phyloP scores from a whole-genome alignment of 306 rosid genomes.

The Sicyos baderoa region DNA sequence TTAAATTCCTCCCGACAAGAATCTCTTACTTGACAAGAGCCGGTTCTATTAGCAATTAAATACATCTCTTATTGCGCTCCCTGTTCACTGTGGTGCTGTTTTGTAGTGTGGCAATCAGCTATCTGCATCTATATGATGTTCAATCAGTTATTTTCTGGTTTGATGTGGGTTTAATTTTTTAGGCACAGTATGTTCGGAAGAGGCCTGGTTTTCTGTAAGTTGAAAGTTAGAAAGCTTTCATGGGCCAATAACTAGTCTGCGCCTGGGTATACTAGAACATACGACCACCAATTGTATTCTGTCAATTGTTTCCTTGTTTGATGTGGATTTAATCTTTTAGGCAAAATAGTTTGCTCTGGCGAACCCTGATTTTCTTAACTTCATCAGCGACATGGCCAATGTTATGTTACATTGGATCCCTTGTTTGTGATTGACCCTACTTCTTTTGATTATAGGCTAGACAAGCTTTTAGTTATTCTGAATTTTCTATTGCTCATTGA shows the following conservation, averaged over 20 bases:
- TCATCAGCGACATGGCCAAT: neutral
- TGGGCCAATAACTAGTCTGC: neutral
- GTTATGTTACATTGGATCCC: constrained; percentile 8
- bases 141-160: neutral
- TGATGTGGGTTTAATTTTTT: neutral
- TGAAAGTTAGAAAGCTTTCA: neutral
- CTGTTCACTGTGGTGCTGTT: neutral
- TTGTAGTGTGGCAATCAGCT: constrained; percentile 7
- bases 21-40: neutral
- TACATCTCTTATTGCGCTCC: neutral
- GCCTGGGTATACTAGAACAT: neutral
- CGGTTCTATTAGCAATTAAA: neutral
- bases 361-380: neutral
- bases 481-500: constrained; percentile 2
- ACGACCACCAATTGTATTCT: neutral
- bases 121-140: neutral
- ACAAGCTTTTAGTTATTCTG: constrained; percentile 2
- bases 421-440: constrained; percentile 1
- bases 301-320: neutral
- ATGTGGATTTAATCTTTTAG: neutral
- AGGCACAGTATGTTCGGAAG: neutral
- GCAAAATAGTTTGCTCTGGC: neutral
- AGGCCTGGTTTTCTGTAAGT: neutral
- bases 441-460: neutral
- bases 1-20: neutral